phyloP scores from a whole-genome alignment of 306 rosid species.

The Crataegus laevigata region DNA sequence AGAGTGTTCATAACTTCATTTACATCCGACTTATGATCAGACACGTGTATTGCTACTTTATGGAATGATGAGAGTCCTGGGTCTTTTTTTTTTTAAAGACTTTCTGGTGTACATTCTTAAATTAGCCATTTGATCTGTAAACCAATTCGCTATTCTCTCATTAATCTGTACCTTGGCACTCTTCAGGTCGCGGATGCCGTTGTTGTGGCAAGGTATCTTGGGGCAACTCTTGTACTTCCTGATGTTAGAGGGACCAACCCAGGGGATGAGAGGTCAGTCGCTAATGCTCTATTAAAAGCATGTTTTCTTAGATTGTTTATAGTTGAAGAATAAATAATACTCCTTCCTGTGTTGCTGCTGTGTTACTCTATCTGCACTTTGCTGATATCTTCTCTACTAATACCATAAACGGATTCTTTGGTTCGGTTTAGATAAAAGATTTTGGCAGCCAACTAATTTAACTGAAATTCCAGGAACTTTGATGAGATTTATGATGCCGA shows the following conservation, averaged over 20 bases:
- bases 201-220: constrained; percentile 82
- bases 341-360: not conserved
- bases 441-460: constrained; percentile 6
- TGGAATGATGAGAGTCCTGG: not conserved
- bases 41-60: not conserved
- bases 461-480: constrained; percentile 55
- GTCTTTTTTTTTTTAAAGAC: not conserved
- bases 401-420: not conserved
- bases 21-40: not conserved
- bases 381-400: not conserved
- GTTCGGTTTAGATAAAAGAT: not conserved
- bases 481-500: constrained; percentile 77
- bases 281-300: not conserved
- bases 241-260: constrained; percentile 92
- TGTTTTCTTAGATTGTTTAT: not conserved
- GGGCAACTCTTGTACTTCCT: constrained; percentile 91
- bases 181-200: constrained; percentile 82
- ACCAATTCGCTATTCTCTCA: constrained; percentile 1
- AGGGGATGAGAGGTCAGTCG: constrained; percentile 84
- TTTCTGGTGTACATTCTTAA: not conserved
- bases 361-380: not conserved
- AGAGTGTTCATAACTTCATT: not conserved
- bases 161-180: not conserved
- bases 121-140: not conserved
- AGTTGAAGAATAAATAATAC: constrained; percentile 1